Percentiles rank a stretch among this genome's conserved stretches.
These are phyloP conservation scores for Cenchrus purpureus DNA, from an alignment of 176 grass and related monocot genomes.

Conservation along the genomic window DNA sequence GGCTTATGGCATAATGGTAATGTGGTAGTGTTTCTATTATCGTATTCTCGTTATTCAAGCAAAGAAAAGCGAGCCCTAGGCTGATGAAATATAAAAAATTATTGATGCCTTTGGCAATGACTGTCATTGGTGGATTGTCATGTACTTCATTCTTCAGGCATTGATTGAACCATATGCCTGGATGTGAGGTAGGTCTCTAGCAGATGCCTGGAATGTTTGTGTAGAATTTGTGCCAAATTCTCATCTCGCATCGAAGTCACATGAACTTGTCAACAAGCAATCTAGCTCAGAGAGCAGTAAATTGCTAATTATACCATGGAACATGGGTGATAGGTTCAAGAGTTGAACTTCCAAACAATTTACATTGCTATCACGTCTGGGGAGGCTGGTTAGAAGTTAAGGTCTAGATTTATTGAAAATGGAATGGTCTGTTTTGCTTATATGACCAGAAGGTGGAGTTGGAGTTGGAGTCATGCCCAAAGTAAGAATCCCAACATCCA, in stretches of 20 bases:
- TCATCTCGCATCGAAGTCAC: background rate
- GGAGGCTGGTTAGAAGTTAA: background rate
- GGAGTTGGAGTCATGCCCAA: too few species aligned
- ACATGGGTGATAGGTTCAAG: background rate
- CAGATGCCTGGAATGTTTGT: background rate
- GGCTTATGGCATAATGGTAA: too few species aligned
- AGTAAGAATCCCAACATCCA: too few species aligned
- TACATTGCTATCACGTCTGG: background rate
- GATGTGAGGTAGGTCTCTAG: background rate
- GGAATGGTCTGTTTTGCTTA: too few species aligned
- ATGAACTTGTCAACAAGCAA: background rate
- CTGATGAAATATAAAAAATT: background rate
- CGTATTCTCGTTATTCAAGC: conserved; percentile 6
- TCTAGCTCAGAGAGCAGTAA: background rate
- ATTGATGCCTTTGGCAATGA: conserved; percentile 1
- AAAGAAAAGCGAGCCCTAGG: background rate
- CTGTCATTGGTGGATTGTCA: conserved; percentile 2
- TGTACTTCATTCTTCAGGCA: background rate
- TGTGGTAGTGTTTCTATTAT: background rate
- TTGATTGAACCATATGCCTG: background rate
- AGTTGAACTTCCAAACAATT: background rate
- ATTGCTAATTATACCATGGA: background rate
- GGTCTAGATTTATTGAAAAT: background rate
- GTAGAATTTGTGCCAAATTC: background rate
- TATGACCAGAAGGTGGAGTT: too few species aligned